phyloP scores from a whole-genome alignment of 192 early-diverging fungal genomes.

The Coemansia sp. region DNA sequence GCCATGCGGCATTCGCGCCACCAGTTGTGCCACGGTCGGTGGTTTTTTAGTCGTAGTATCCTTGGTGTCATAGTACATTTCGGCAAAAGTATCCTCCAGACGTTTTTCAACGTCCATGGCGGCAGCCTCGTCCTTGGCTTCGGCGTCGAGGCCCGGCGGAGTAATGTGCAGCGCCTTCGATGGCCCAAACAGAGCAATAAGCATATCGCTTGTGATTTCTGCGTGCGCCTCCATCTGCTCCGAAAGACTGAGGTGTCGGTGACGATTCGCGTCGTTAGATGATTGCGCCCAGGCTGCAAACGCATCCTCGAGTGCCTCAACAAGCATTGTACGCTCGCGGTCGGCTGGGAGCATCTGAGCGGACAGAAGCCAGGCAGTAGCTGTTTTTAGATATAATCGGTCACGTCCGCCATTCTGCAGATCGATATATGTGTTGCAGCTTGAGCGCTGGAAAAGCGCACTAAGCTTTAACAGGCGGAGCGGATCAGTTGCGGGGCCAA shows the following conservation, averaged over 20 bases:
- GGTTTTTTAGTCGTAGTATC: slow-evolving; percentile 3
- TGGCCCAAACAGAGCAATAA: slow-evolving; percentile 45
- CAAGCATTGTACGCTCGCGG: slow-evolving; percentile 50
- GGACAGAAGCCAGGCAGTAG: slow-evolving; percentile 40
- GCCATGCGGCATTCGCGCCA: slow-evolving; percentile 45
- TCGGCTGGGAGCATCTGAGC: slow-evolving; percentile 44
- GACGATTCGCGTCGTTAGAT: slow-evolving; percentile 20
- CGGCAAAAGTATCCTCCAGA: slow-evolving; percentile 26
- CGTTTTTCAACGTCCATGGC: slow-evolving; percentile 1
- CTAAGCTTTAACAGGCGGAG: slow-evolving; percentile 32
- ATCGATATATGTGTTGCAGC: slow-evolving; percentile 42
- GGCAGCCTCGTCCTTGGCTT: slow-evolving; percentile 8
- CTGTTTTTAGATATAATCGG: slow-evolving; percentile 41
- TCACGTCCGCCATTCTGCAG: slow-evolving; percentile 30
- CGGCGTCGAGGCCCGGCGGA: slow-evolving; percentile 21
- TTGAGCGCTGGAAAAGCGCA: slow-evolving; percentile 36
- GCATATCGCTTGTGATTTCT: slow-evolving; percentile 49
- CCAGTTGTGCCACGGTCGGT: slow-evolving; percentile 24
- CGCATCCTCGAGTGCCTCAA: slow-evolving; percentile 47
- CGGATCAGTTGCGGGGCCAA: slow-evolving; percentile 51
- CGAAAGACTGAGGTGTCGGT: slow-evolving; percentile 33
- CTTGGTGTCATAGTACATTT: slow-evolving; percentile 16
- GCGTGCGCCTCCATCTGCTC: slow-evolving; percentile 49
- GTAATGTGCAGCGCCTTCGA: slow-evolving; percentile 17
- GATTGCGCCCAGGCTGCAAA: slow-evolving; percentile 50